Evolutionary conservation across 208 protist species (phyloP), one percentile per base, ranked within the genome.

Genomic region (Herpetomonas tarakana): DNA sequence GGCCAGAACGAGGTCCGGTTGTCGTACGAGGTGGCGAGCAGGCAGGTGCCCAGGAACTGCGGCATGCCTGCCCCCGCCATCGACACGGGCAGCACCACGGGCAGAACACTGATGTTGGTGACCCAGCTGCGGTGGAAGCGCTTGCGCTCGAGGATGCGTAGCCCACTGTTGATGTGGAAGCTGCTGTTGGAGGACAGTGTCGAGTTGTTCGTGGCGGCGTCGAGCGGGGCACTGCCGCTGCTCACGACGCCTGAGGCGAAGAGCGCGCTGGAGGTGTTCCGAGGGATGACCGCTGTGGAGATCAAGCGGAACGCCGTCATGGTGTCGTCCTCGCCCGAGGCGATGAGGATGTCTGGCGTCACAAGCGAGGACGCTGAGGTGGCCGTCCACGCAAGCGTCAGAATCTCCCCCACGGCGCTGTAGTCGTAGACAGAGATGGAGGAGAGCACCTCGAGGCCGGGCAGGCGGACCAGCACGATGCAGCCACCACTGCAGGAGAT

Each of bases 71-170:
- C 56, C 14, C 49, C 65, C 2, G 52, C 66, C 38, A 1, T 3
- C 24, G 38, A 39, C 31, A 60, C 54, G 24, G 74, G 78, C 49
- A 81, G 6, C 31, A 63, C 64, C 39, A 89, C 55, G 1, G 81
- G 88, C 30, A 92, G 51, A n/a, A 68, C 21, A 35, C 62, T 58
- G 9, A 91, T 41, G 22, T 77, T 61, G 31, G 6, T 76, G 47
- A 94, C 82, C 85, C 88, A 94, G 58, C 84, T 92, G 12, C 71
- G 67, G 57, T 94, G 88, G 38, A 90, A 91, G 12, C 28, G 57
- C 35, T 78, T 75, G 51, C 76, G 74, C 58, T 88, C 74, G 18
- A 88, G 65, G 38, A 87, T 68, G 45, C 66, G 61, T 26, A 87
- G 66, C 12, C 60, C 52, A 3, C 63, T 66, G 18, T 61, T 69